phyloP scores from a whole-genome alignment of 2,329 filamentous ascomycete species.

The Epichloe coenophiala region DNA sequence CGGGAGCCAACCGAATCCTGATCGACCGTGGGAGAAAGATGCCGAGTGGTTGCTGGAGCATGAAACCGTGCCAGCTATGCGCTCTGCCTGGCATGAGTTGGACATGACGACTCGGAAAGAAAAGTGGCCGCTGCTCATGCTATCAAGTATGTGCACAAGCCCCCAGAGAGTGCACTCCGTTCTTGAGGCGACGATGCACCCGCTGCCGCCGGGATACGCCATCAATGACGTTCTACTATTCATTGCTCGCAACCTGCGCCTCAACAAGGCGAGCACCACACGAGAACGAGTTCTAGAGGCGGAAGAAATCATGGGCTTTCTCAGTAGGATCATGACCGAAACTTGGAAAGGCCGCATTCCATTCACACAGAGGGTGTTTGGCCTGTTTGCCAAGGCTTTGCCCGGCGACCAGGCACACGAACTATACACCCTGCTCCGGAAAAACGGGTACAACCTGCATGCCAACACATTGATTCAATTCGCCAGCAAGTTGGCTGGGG shows the following conservation, averaged over 20 bases:
- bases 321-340: slow-evolving; percentile 17
- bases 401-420: slow-evolving; percentile 17
- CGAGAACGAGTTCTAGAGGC: slow-evolving; percentile 14
- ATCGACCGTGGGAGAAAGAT: slow-evolving; percentile 14
- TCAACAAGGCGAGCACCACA: slow-evolving; percentile 7
- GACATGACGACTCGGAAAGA: slow-evolving; percentile 12
- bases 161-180: slow-evolving; percentile 20
- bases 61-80: slow-evolving; percentile 18
- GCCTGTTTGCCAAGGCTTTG: slow-evolving; percentile 16
- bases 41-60: slow-evolving; percentile 18
- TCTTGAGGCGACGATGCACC: slow-evolving; percentile 24
- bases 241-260: slow-evolving; percentile 13
- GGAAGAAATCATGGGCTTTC: slow-evolving; percentile 17
- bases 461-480: slow-evolving; percentile 33
- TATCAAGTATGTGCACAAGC: slow-evolving; percentile 20
- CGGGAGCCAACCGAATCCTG: slow-evolving; percentile 2
- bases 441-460: slow-evolving; percentile 19
- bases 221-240: slow-evolving; percentile 23
- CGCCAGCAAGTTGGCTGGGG: slow-evolving; percentile 30
- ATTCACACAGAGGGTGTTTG: slow-evolving; percentile 26
- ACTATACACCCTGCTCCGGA: slow-evolving; percentile 23
- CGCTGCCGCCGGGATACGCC: slow-evolving; percentile 23
- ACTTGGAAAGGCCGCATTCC: slow-evolving; percentile 17
- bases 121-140: slow-evolving; percentile 21
- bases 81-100: slow-evolving; percentile 18